Evolutionary conservation across 2,329 filamentous ascomycete species (phyloP).

Genomic region (Arthroderma uncinatum): DNA sequence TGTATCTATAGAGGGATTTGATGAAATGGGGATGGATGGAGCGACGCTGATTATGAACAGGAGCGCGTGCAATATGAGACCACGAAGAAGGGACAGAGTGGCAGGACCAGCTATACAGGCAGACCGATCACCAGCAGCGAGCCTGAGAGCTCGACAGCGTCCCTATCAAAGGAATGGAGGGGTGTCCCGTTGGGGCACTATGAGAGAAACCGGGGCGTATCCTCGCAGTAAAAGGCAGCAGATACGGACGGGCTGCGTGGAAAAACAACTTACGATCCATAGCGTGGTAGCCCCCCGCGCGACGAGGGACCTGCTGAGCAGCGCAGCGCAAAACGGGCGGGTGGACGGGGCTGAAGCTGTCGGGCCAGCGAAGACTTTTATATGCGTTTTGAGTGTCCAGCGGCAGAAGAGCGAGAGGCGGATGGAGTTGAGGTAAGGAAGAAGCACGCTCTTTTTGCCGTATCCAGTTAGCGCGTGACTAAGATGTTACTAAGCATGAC

Average conservation of each 20-base stretch:
- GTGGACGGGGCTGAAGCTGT: conserved; percentile 20
- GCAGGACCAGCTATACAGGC: background rate
- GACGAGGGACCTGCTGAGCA: conserved; percentile 1
- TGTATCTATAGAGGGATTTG: conserved; percentile 29
- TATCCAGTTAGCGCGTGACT: background rate
- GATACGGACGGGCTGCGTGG: conserved; percentile 16
- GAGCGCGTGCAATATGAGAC: background rate
- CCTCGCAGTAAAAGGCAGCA: background rate
- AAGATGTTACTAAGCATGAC: background rate
- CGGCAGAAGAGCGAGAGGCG: conserved; percentile 12
- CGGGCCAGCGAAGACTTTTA: conserved; percentile 12
- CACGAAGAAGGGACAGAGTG: background rate
- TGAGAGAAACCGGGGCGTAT: background rate
- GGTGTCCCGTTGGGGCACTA: background rate
- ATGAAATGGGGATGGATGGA: conserved; percentile 16
- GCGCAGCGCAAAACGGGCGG: conserved; percentile 18
- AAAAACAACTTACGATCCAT: conserved; percentile 49
- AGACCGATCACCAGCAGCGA: background rate
- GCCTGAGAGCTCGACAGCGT: background rate
- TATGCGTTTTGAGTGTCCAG: background rate
- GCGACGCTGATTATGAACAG: background rate
- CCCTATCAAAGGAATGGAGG: background rate
- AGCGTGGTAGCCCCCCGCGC: conserved; percentile 37
- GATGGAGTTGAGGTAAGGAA: conserved; percentile 3
- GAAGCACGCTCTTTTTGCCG: background rate